Evolutionary conservation across 2,329 filamentous ascomycete genomes (phyloP).

Genomic region (Aspergillus hiratsukae): DNA sequence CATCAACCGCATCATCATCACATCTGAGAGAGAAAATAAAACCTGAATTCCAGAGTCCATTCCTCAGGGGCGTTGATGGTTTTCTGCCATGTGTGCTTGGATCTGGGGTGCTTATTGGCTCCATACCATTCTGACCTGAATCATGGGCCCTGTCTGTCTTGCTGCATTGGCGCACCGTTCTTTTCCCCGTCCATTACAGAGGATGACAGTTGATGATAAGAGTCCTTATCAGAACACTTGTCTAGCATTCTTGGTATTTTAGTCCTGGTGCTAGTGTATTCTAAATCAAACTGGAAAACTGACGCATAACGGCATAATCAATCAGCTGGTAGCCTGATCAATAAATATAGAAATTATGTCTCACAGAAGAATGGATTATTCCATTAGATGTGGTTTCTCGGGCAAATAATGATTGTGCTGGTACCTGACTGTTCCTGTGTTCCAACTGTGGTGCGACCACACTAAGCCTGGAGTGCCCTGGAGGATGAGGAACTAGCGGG

Average conservation of each 20-base stretch:
- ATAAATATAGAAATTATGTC: neutral
- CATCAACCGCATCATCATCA: neutral
- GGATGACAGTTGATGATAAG: neutral
- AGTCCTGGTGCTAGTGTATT: neutral
- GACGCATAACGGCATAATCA: neutral
- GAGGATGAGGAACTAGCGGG: neutral
- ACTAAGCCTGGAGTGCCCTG: neutral
- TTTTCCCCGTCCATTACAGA: neutral
- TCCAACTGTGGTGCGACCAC: neutral
- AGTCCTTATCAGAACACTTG: neutral
- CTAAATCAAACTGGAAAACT: neutral
- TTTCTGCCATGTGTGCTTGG: neutral
- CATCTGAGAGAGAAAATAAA: neutral
- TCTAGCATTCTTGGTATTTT: neutral
- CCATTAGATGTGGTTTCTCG: neutral
- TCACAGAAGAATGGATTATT: neutral
- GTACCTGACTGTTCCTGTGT: neutral
- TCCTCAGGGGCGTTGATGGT: neutral
- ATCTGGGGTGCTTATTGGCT: neutral
- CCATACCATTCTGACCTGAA: neutral
- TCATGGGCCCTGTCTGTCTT: neutral
- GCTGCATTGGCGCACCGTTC: neutral
- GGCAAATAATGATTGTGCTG: neutral
- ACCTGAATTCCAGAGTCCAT: neutral
- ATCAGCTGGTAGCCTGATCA: neutral